Evolutionary conservation across 192 early-diverging fungal species (phyloP), one percentile per base, ranked within the genome.

Genomic region (Paraglomus occultum): DNA sequence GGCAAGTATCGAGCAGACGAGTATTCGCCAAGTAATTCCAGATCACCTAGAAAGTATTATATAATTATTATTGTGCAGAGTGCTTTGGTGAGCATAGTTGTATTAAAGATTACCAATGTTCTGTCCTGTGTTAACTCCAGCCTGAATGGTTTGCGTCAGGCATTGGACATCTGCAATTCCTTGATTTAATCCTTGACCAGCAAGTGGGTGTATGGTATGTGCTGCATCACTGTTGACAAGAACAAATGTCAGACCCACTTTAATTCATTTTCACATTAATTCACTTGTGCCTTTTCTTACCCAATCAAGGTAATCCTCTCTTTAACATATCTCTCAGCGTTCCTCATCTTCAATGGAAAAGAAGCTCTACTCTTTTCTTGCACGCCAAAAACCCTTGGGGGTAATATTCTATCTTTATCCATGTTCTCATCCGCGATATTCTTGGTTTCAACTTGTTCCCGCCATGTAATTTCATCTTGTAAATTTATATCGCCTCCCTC

Each of bases 181-280:
- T 75, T 96, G 86, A 77, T 99, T 99, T 31, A 99, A 79, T 10
- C 97, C 97, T 79, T 96, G 97, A 6, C 97, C 97, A 8, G 95
- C 97, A 64, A 97, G 83, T 42, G 97, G 97, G 73, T 99, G 95
- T 51, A 97, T 88, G 1, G 92, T 86, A 76, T 99, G 97, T 18
- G 95, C 97, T 18, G 97, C 94, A 76, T 99, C 97, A 6, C 90
- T 90, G 71, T 47, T 15, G 18, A 45, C 31, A 31, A 3, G 5
- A 48, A 71, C 5, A 71, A 23, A 73, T 31, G 42, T 14, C 17
- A 40, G 38, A 8, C 20, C n/a, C 31, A 12, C 54, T 45, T 39
- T 53, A 49, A 0, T 1, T 38, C n/a, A 20, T 20, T 7, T 7
- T 18, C 59, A 14, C 8, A 39, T 31, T 18, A 0, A 44, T 31